Base-by-base conservation (phyloP, 2,329 filamentous ascomycete species). In the Aspergillus neotritici region DNA sequence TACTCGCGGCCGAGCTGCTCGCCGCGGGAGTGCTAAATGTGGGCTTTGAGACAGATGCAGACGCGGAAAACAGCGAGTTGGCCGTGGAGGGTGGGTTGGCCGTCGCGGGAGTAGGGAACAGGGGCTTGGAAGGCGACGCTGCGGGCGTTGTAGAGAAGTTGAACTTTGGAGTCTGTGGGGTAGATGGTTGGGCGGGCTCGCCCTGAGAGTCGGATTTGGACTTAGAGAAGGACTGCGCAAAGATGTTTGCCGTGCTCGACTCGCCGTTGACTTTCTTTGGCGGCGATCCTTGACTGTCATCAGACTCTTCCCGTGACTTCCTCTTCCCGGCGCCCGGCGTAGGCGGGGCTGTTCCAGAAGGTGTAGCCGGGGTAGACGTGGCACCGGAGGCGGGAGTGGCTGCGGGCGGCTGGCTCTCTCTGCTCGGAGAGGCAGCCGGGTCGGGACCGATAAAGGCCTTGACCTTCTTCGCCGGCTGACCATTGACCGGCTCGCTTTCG, bases 161-260 rank as follows among this genome's bases (percentile, higher is more conserved):
- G 17, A 53, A 39, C 30, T 51, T 50, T 25, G 31, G 41, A 9
- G 52, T 28, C 12, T 52, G 48, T 6, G 54, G 48, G 10, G 51
- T 51, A 14, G 54, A 41, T n/a, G 56, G 49, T 31, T 46, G 55
- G 15, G 46, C 9, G 29, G 51, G 32, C 13, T 51, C 46, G 9
- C 40, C 16, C 6, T 37, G 41, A 37, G 51, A 37, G 9, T 53
- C 50, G 3, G 51, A 38, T 36, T 52, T 53, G 3, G 57, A 55
- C 15, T 52, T 50, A 2, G 55, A 60, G 14, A 61, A 61, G 8
- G 61, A 54, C 37, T 51, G 54, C 13, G 59, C 60, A 33, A 63
- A 64, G 8, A 62, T 58, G 43, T 43, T 61, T 9, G 60, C 58
- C 8, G 60, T 63, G 4, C 53, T 50, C 11, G 60, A 62, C 29